Base-by-base conservation (phyloP, 2,329 filamentous ascomycete species). In the Cladosporium sp. region DNA sequence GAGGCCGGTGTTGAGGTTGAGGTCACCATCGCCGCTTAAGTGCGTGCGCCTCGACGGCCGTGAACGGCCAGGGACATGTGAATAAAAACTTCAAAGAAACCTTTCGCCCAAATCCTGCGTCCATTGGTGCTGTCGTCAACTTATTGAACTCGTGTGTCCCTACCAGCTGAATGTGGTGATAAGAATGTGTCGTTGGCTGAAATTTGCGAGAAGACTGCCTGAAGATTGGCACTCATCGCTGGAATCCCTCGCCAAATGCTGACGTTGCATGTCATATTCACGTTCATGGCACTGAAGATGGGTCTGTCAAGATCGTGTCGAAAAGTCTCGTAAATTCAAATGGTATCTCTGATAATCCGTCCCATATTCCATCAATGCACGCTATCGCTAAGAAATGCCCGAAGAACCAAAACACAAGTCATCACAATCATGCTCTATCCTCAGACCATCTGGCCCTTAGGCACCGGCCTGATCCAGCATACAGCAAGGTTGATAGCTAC, bases 1-100 rank as follows among this genome's bases (percentile, higher is more conserved):
- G 88, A 93, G 80, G 88, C 88, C 63, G 88, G 88, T 79, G 88
- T 93, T 71, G 88, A 93, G 82, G 88, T 93, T 66, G 88, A 93
- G 82, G 88, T 93, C 68, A 93, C 88, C 73, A 93, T 93, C 72
- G 88, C 88, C 72, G 87, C 88, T 73, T 89, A 87, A 64, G 43
- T 50, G 40, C 40, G 40, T 9, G 11, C 16, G 37, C 35, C n/a
- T 33, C n/a, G 37, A 50, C 16, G 32, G 48, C 40, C 34, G 34
- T 35, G 13, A 13, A 13, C 18, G 40, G 18, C 43, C 38, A 50
- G 33, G 43, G 43, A 50, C 32, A 43, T 31, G 16, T 11, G 19
- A 50, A 50, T 37, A 28, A 50, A 35, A 32, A 22, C 33, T 16
- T 9, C 48, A 43, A 43, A 43, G 4, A 14, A 38, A 13, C 4